These are phyloP conservation scores for Plantago major DNA, from an alignment of 257 asterid species.

Conservation along the genomic window DNA sequence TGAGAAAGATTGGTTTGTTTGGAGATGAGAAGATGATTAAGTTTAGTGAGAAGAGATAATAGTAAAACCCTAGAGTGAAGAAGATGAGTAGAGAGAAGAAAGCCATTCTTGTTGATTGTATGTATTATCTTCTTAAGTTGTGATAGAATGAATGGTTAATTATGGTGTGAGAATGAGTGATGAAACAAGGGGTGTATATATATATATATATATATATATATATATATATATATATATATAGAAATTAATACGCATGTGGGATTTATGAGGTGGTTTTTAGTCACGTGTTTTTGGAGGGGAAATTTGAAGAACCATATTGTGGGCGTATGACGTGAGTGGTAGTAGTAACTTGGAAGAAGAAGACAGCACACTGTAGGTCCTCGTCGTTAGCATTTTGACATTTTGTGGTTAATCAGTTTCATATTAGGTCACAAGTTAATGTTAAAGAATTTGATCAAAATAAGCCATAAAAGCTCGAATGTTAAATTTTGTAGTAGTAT, in stretches of 20 bases:
- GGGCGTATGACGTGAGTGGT: background rate
- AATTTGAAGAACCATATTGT: background rate
- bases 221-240: too few species aligned
- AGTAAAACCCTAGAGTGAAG: conserved; percentile 23
- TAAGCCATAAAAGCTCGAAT: too few species aligned
- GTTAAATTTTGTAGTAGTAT: too few species aligned
- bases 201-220: too few species aligned
- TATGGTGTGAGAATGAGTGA: background rate
- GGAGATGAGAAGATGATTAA: background rate
- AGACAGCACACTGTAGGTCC: too few species aligned
- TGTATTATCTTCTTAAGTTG: too few species aligned
- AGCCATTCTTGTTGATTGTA: conserved; percentile 1
- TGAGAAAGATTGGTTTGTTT: background rate
- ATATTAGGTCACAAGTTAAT: too few species aligned
- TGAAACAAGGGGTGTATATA: background rate
- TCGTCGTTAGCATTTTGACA: too few species aligned
- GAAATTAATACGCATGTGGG: background rate
- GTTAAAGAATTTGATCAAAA: too few species aligned
- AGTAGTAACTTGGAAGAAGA: too few species aligned
- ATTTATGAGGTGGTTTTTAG: background rate
- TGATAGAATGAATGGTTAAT: background rate
- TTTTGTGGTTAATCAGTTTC: too few species aligned
- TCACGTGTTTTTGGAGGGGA: background rate
- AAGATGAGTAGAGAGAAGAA: conserved; percentile 18
- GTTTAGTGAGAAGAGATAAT: conserved; percentile 4